Conservation (phyloP, 1,139 yeast species). For the Scheffersomyces insectosa region DNA sequence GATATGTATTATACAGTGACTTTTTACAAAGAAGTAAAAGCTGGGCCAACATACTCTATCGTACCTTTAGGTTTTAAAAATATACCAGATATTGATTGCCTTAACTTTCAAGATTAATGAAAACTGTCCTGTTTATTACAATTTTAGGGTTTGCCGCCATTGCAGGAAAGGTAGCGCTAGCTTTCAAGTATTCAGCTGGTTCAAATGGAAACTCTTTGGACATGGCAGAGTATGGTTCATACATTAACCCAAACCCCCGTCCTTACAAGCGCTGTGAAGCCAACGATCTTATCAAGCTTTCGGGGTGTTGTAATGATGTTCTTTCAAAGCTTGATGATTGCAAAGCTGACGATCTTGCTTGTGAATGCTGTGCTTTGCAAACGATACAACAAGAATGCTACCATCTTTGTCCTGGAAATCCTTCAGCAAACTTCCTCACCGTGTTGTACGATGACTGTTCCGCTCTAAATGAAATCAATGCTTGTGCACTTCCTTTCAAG, state of each 20-base stretch:
- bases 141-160: too few relatives aligned
- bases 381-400: slow-evolving; percentile 46
- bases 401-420: slow-evolving; percentile 50
- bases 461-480: slow-evolving; percentile 48
- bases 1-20: too few relatives aligned
- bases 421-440: slow-evolving; percentile 46
- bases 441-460: slow-evolving; percentile 49
- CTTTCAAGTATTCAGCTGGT: too few relatives aligned
- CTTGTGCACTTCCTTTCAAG: slow-evolving; percentile 51
- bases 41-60: too few relatives aligned
- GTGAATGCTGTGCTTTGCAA: slow-evolving; percentile 58
- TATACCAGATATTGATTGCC: too few relatives aligned
- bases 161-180: too few relatives aligned
- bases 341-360: slow-evolving; percentile 53
- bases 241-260: slow-evolving; percentile 49
- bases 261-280: slow-evolving; percentile 39
- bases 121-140: too few relatives aligned
- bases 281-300: slow-evolving; percentile 42
- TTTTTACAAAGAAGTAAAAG: too few relatives aligned
- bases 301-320: slow-evolving; percentile 48
- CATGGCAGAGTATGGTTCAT: slow-evolving; percentile 40
- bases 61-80: too few relatives aligned
- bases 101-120: too few relatives aligned
- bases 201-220: too few relatives aligned
- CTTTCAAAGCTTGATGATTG: slow-evolving; percentile 47